Evolutionary conservation across 192 early-diverging fungal genomes (phyloP).

Genomic region (Coemansia sp.): DNA sequence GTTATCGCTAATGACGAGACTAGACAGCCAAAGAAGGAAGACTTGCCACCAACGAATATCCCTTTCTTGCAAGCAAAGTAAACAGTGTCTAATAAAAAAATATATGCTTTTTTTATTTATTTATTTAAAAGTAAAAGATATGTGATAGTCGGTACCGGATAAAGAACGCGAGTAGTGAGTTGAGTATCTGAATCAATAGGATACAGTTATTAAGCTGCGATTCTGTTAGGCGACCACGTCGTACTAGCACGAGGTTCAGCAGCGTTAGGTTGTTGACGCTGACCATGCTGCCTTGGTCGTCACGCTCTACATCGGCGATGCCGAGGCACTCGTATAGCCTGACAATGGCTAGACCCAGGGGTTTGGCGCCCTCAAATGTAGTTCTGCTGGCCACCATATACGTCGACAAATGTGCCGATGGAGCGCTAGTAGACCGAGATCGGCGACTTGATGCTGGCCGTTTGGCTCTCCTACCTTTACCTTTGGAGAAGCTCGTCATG

Average conservation of each 20-base stretch:
- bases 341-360: conserved; percentile 31
- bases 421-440: conserved; percentile 11
- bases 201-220: conserved; percentile 58
- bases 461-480: conserved; percentile 19
- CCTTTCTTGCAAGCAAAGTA: conserved; percentile 53
- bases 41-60: conserved; percentile 42
- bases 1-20: conserved; percentile 35
- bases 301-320: conserved; percentile 35
- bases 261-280: conserved; percentile 90
- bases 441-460: not conserved
- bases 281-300: conserved; percentile 40
- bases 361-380: conserved; percentile 31
- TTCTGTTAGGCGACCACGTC: conserved; percentile 74
- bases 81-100: not conserved
- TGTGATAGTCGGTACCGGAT: conserved; percentile 80
- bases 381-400: conserved; percentile 48
- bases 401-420: not conserved
- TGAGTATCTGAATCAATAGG: conserved; percentile 65
- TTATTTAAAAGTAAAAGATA: conserved; percentile 69
- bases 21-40: conserved; percentile 46
- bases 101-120: conserved; percentile 1
- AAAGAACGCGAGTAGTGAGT: conserved; percentile 71
- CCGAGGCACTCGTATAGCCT: conserved; percentile 31
- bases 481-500: conserved; percentile 47
- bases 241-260: conserved; percentile 86